A percentile compares a stretch with the other conserved stretches of the same genome.
phyloP scores from a whole-genome alignment of 2,329 filamentous ascomycete species.

The Fusarium sp. region DNA sequence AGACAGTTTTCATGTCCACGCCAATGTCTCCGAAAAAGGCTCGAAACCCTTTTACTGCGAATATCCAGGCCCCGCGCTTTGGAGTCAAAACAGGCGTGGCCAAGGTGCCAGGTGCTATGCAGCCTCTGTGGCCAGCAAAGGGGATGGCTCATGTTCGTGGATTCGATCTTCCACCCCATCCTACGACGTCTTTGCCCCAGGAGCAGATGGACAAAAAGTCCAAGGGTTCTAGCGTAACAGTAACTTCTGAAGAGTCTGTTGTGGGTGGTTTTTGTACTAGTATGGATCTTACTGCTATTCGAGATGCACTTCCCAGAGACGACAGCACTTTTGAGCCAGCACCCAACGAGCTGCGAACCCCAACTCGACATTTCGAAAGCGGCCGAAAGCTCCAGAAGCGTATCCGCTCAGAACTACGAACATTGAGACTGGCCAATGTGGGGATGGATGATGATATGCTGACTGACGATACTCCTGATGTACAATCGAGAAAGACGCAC shows the following conservation, averaged over 20 bases:
- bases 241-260: conserved; percentile 62
- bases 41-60: conserved; percentile 51
- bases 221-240: conserved; percentile 63
- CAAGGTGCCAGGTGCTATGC: conserved; percentile 76
- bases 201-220: conserved; percentile 60
- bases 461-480: conserved; percentile 56
- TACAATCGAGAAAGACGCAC: conserved; percentile 59
- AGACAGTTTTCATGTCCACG: conserved; percentile 67
- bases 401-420: conserved; percentile 63
- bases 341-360: conserved; percentile 67
- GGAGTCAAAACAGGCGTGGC: conserved; percentile 62
- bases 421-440: conserved; percentile 30
- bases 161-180: conserved; percentile 15
- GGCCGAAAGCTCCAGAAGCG: conserved; percentile 67
- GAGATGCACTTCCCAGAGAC: conserved; percentile 50
- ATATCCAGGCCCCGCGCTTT: conserved; percentile 58
- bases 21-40: conserved; percentile 66
- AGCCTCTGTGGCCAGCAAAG: conserved; percentile 80
- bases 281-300: conserved; percentile 51
- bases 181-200: background rate
- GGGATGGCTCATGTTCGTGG: conserved; percentile 76
- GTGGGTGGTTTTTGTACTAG: conserved; percentile 51
- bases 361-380: conserved; percentile 71
- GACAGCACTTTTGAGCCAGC: conserved; percentile 61
- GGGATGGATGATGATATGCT: conserved; percentile 44